phyloP scores from a whole-genome alignment of 2,329 filamentous ascomycete species.

The Chaetomium globosum region DNA sequence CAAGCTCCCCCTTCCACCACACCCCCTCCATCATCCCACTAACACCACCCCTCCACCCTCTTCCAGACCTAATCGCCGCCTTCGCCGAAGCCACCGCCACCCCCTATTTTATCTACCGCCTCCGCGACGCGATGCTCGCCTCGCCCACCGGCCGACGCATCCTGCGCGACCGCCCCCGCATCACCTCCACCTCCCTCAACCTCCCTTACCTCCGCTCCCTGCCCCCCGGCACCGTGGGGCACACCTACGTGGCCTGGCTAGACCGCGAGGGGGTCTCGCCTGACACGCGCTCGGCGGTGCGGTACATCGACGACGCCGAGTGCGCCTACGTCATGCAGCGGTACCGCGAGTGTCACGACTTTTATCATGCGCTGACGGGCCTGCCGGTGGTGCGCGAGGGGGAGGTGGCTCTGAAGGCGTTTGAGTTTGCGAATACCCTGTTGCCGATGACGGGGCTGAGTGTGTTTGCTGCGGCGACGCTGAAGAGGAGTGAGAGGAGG shows the following conservation, averaged over 20 bases:
- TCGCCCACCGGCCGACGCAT: slow-evolving; percentile 85
- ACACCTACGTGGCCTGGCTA: slow-evolving; percentile 85
- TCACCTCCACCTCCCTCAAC: slow-evolving; percentile 72
- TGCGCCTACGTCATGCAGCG: slow-evolving; percentile 98
- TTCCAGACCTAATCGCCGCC: slow-evolving; percentile 79
- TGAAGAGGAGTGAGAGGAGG: slow-evolving; percentile 78
- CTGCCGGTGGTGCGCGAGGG: slow-evolving; percentile 91
- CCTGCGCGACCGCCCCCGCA: slow-evolving; percentile 83
- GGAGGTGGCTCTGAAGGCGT: slow-evolving; percentile 95
- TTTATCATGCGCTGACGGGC: slow-evolving; percentile 93
- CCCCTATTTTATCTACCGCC: slow-evolving; percentile 90
- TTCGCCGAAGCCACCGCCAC: slow-evolving; percentile 94
- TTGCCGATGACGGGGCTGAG: slow-evolving; percentile 93
- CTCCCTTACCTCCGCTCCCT: slow-evolving; percentile 71
- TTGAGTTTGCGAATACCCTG: slow-evolving; percentile 93
- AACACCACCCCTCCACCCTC: slow-evolving; percentile 5
- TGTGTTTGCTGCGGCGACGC: slow-evolving; percentile 79
- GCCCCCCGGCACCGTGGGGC: slow-evolving; percentile 73
- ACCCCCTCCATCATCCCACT: slow-evolving; percentile 3
- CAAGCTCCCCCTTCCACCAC: slow-evolving; percentile 41
- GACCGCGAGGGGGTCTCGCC: slow-evolving; percentile 91
- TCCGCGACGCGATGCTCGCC: slow-evolving; percentile 88
- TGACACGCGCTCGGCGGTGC: slow-evolving; percentile 79
- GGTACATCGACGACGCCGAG: slow-evolving; percentile 92
- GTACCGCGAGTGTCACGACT: slow-evolving; percentile 96